These are phyloP conservation scores for Drechslerella coelobrocha DNA, from an alignment of 2,329 filamentous ascomycete species.

Conservation along the genomic window DNA sequence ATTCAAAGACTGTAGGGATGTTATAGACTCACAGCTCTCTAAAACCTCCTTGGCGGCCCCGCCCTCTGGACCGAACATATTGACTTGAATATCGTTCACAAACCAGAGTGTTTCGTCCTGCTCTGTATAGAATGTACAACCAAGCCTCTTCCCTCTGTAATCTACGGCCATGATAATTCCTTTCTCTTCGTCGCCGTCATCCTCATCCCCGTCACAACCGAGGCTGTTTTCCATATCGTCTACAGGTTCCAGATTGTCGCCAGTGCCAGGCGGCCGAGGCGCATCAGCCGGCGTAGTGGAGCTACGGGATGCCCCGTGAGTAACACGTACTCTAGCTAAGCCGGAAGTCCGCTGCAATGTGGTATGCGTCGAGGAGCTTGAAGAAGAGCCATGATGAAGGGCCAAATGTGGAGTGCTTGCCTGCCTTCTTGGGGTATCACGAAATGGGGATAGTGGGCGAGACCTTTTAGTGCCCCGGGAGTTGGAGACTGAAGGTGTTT, in stretches of 20 bases:
- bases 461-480: constrained; percentile 19
- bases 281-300: not conserved
- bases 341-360: not conserved
- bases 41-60: constrained; percentile 32
- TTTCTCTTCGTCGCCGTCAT: constrained; percentile 62
- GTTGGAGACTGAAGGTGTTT: not conserved
- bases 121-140: constrained; percentile 54
- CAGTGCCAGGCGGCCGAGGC: not conserved
- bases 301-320: too few relatives aligned
- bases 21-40: constrained; percentile 28
- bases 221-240: not conserved
- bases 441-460: constrained; percentile 32
- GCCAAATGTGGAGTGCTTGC: not conserved
- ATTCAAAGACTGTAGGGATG: too few relatives aligned
- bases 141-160: constrained; percentile 51
- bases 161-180: constrained; percentile 55
- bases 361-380: not conserved
- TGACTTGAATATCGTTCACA: constrained; percentile 54
- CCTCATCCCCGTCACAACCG: constrained; percentile 60
- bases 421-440: constrained; percentile 19
- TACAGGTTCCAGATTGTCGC: not conserved
- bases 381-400: constrained; percentile 3
- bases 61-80: constrained; percentile 21
- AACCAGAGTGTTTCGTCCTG: constrained; percentile 52
- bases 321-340: not conserved